phyloP scores from a whole-genome alignment of 73 alveolate species.

The Uronychia setigera region DNA sequence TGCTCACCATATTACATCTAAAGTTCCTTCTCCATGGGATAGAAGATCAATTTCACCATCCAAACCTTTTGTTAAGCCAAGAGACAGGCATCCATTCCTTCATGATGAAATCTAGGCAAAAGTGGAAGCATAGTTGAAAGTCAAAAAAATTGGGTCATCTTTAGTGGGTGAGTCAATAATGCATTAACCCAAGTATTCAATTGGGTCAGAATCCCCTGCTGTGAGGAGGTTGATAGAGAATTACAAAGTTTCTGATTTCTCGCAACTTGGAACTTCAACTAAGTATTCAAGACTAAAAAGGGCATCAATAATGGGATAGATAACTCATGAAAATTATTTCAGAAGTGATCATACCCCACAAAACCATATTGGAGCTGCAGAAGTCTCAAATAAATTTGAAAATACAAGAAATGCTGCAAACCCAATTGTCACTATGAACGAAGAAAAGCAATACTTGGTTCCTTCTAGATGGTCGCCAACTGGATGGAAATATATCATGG shows the following conservation, averaged over 20 bases:
- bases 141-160: too few species aligned
- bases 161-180: too few species aligned
- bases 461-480: constrained; percentile 3
- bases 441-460: background rate
- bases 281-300: background rate
- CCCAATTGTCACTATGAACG: too few species aligned
- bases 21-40: background rate
- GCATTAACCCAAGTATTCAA: background rate
- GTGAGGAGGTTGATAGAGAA: background rate
- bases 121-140: too few species aligned
- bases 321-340: background rate
- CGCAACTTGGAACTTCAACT: background rate
- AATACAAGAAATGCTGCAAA: too few species aligned
- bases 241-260: background rate
- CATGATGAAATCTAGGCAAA: too few species aligned
- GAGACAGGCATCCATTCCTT: background rate
- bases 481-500: background rate
- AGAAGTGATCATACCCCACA: background rate
- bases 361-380: too few species aligned
- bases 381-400: too few species aligned
- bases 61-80: background rate
- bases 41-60: background rate
- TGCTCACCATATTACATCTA: too few species aligned
- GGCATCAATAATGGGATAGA: background rate
- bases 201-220: background rate